Conservation (phyloP, 768 basidiomycete genomes). For the Gymnopilus junonius region DNA sequence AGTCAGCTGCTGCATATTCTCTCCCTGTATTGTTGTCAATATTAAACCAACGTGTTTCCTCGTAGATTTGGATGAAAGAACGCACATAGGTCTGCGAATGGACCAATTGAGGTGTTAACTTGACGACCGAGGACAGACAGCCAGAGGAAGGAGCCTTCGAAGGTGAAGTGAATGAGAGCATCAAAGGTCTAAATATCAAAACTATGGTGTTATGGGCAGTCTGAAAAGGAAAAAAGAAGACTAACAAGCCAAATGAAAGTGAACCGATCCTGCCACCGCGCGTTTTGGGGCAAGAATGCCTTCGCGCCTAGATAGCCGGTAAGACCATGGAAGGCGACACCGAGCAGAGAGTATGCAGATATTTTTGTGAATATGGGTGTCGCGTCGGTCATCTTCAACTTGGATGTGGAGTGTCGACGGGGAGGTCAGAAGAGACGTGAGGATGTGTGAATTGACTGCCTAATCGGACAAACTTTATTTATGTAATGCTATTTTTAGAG, state of each 20-base stretch:
- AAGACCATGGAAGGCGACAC: conserved; percentile 54
- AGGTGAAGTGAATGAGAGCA: conserved; percentile 76
- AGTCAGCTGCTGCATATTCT: conserved; percentile 81
- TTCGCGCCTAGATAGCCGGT: conserved; percentile 59
- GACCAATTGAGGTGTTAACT: conserved; percentile 70
- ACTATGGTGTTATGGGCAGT: background rate
- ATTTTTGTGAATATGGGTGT: conserved; percentile 40
- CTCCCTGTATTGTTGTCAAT: conserved; percentile 53
- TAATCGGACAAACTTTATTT: too few relatives aligned
- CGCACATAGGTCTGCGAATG: conserved; percentile 78
- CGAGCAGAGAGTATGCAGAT: conserved; percentile 66
- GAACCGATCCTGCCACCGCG: conserved; percentile 63
- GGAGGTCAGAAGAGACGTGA: background rate
- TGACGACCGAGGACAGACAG: conserved; percentile 75
- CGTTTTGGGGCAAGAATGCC: conserved; percentile 63
- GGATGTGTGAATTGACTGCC: background rate
- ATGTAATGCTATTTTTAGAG: too few relatives aligned
- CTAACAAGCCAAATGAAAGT: conserved; percentile 83
- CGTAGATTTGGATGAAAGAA: conserved; percentile 14
- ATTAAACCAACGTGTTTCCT: background rate
- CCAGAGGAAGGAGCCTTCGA: conserved; percentile 84
- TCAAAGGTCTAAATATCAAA: conserved; percentile 72
- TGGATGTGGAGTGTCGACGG: background rate
- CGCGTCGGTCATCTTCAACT: conserved; percentile 15
- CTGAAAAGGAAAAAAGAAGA: conserved; percentile 8